Evolutionary conservation across 2,329 filamentous ascomycete genomes (phyloP).

Genomic region (Xylaria sp.): DNA sequence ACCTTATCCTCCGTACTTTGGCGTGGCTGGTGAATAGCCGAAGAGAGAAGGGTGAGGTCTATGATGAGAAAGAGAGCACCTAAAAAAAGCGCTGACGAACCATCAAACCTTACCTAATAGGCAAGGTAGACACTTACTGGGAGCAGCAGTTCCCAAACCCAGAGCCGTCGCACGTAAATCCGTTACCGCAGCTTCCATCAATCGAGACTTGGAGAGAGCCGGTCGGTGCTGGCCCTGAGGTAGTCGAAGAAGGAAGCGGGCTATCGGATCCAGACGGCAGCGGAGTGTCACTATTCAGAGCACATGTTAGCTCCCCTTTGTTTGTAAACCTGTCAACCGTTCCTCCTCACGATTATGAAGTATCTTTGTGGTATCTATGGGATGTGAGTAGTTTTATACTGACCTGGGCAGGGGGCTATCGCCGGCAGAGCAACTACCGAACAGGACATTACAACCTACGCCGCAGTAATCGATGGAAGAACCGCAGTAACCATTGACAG

Average conservation of each 20-base stretch:
- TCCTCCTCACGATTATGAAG: neutral
- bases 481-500: slow-evolving; percentile 45
- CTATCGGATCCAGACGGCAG: slow-evolving; percentile 41
- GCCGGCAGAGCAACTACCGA: slow-evolving; percentile 40
- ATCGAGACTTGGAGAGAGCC: slow-evolving; percentile 41
- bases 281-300: slow-evolving; percentile 31
- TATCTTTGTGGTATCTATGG: neutral
- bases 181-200: slow-evolving; percentile 47
- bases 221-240: slow-evolving; percentile 39
- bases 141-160: slow-evolving; percentile 49
- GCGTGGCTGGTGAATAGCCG: neutral
- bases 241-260: slow-evolving; percentile 37
- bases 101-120: neutral
- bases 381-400: slow-evolving; percentile 16
- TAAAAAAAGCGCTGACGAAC: neutral
- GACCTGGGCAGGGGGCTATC: slow-evolving; percentile 41
- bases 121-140: slow-evolving; percentile 40
- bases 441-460: slow-evolving; percentile 42
- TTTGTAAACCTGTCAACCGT: neutral
- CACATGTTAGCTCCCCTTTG: slow-evolving; percentile 2
- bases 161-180: slow-evolving; percentile 48
- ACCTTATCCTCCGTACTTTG: slow-evolving; percentile 9
- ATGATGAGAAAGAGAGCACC: slow-evolving; percentile 6
- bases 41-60: slow-evolving; percentile 5
- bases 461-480: slow-evolving; percentile 49